Conservation (phyloP, 768 basidiomycete genomes). For the Podaxis mareebaensis region DNA sequence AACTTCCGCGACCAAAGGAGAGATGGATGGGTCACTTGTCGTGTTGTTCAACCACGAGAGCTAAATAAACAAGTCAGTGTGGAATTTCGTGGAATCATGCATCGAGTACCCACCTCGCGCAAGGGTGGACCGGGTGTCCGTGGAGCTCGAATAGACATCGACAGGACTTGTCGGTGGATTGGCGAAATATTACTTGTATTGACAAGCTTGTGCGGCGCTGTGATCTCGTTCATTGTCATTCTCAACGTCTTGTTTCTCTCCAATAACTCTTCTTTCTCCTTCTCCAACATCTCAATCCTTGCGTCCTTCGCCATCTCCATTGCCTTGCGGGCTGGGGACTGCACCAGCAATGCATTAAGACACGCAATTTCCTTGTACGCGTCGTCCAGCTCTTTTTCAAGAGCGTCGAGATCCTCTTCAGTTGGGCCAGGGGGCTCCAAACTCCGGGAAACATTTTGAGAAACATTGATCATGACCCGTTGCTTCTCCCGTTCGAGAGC, state of each 20-base stretch:
- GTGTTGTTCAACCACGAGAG: conserved; percentile 75
- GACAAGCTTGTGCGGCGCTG: conserved; percentile 57
- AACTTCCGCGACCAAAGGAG: conserved; percentile 74
- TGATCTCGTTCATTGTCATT: conserved; percentile 49
- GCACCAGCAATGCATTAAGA: conserved; percentile 62
- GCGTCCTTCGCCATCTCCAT: conserved; percentile 77
- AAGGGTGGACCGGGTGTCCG: conserved; percentile 80
- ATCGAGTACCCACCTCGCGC: conserved; percentile 59
- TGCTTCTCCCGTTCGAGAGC: conserved; percentile 60
- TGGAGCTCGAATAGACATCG: conserved; percentile 67
- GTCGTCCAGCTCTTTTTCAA: conserved; percentile 77
- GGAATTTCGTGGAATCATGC: not conserved
- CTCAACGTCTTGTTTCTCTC: conserved; percentile 67
- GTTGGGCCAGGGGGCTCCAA: conserved; percentile 29
- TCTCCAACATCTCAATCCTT: conserved; percentile 74
- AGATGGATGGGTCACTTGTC: conserved; percentile 51
- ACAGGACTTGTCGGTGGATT: conserved; percentile 69
- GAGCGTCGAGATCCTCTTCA: conserved; percentile 59
- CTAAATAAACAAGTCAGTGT: conserved; percentile 34
- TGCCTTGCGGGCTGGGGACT: conserved; percentile 76
- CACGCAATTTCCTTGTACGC: conserved; percentile 77
- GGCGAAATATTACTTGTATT: conserved; percentile 71
- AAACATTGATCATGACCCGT: conserved; percentile 26
- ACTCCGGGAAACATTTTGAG: conserved; percentile 10
- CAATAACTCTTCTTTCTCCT: conserved; percentile 72